Percentiles rank a stretch among this genome's conserved stretches.
Conservation (phyloP, 116 monocot species). For the Trichopus zeylanicus region DNA sequence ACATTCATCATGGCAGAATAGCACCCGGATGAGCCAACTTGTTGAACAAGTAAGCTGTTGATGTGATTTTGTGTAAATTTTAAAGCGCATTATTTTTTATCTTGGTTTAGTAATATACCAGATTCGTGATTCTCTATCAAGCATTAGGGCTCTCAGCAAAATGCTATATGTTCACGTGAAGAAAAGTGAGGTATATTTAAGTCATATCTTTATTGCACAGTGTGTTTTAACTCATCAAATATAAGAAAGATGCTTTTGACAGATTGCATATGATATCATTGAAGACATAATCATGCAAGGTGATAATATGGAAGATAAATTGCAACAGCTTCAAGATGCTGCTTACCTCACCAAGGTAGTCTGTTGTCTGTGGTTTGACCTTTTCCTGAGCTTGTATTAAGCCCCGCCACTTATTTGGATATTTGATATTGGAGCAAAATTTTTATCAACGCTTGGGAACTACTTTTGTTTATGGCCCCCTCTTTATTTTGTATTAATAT, state of each 20-base stretch:
- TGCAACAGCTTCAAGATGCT: conserved; percentile 87
- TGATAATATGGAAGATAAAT: conserved; percentile 68
- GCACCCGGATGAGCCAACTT: conserved; percentile 68
- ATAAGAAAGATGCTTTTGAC: not conserved
- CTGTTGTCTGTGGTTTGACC: not conserved
- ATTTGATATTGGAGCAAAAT: not conserved
- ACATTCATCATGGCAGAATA: conserved; percentile 94
- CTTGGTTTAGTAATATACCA: conserved; percentile 13
- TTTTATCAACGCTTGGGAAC: too few species aligned
- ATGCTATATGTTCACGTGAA: conserved; percentile 77
- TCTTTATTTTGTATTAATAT: too few species aligned
- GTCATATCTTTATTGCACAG: not conserved
- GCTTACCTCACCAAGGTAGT: conserved; percentile 86
- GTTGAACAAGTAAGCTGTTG: conserved; percentile 71
- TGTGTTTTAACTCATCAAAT: not conserved
- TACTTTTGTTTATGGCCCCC: too few species aligned
- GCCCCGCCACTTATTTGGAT: not conserved
- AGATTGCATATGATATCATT: conserved; percentile 79
- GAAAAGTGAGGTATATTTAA: conserved; percentile 67
- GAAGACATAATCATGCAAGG: conserved; percentile 88
- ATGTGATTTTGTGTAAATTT: not conserved
- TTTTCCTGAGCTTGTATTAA: not conserved
- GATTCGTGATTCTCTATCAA: conserved; percentile 74
- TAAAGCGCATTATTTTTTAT: not conserved
- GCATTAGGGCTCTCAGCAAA: conserved; percentile 66